Conservation (phyloP, 345 rosid species). For the Anacardium occidentale region DNA sequence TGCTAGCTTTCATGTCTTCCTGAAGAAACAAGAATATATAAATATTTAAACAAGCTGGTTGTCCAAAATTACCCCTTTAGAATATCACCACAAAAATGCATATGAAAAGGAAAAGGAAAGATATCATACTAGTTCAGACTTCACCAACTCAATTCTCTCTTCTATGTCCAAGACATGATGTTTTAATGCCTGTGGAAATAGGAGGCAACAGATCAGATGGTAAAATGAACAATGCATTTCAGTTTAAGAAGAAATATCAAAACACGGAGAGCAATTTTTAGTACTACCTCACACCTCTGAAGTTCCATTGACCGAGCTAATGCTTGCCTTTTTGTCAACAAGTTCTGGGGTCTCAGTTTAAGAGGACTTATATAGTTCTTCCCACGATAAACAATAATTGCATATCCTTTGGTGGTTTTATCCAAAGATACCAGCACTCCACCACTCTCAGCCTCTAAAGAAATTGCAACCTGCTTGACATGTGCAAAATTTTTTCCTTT, state of each 20-base stretch:
- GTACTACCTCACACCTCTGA: slow-evolving; percentile 80
- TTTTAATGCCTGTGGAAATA: slow-evolving; percentile 65
- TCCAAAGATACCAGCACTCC: slow-evolving; percentile 83
- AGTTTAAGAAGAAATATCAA: neutral
- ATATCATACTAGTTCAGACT: slow-evolving; percentile 47
- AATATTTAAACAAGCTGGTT: neutral
- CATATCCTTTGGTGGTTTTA: slow-evolving; percentile 72
- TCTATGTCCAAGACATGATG: slow-evolving; percentile 62
- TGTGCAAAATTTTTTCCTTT: slow-evolving; percentile 59
- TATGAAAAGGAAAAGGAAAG: neutral
- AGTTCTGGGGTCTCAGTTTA: slow-evolving; percentile 58
- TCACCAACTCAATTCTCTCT: slow-evolving; percentile 58
- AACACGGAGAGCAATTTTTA: neutral
- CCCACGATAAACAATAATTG: slow-evolving; percentile 77
- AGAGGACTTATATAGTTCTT: slow-evolving; percentile 71
- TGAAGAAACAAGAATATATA: slow-evolving; percentile 22
- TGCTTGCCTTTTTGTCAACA: slow-evolving; percentile 77
- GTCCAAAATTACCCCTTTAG: neutral
- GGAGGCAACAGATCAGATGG: slow-evolving; percentile 17
- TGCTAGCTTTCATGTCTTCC: slow-evolving; percentile 46
- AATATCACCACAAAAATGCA: neutral
- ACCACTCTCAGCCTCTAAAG: slow-evolving; percentile 92
- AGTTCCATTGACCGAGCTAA: slow-evolving; percentile 83
- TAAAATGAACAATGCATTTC: slow-evolving; percentile 2
- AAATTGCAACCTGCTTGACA: slow-evolving; percentile 75